Base-by-base conservation (phyloP, 306 rosid genomes). In the Malus sieversii region DNA sequence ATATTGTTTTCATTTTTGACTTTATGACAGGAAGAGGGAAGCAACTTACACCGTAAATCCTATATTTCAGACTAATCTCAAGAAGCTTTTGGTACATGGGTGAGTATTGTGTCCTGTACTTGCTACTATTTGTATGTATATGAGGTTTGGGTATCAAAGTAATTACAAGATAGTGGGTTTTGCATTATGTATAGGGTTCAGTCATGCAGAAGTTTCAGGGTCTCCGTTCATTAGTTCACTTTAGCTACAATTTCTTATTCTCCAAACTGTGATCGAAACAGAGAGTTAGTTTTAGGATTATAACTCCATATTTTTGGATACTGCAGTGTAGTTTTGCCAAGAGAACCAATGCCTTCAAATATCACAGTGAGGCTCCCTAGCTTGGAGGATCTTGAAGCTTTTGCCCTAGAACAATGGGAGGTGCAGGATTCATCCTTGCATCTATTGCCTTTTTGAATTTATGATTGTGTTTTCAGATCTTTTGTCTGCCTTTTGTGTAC, bases 401-500 rank as follows among this genome's bases (percentile, higher is more conserved):
- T 86, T 86, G 97, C 97, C 79, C 86, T 81, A 6, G 82, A 83
- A 68, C 93, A 92, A 71, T 95, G 99, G 97, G 99, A 95, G 99
- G 97, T 95, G 73, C 35, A 65, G 42, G 71, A 27, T 70, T 73
- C 57, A 63, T 70, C 83, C 78, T 64, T 63, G 25, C 80, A 68
- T 77, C 74, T 61, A 27, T 58, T 72, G 10, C 67, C 38, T 55
- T 38, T 58, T 73, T 63, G 10, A 68, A 46, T 32, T 16, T 66
- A 53, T 78, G 55, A 70, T 78, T 82, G 45, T 23, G 68, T 63
- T 72, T 68, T 53, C 45, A 69, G 53, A 53, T 52, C 45, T 64
- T 73, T 58, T 16, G 58, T 78, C 33, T 29, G 25, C 16, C 32
- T 77, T 15, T 61, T 81, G 42, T 58, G 33, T 77, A 45, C 62